These are phyloP conservation scores for Lepidium aucheri DNA, from an alignment of 345 rosid genomes.

Conservation along the genomic window DNA sequence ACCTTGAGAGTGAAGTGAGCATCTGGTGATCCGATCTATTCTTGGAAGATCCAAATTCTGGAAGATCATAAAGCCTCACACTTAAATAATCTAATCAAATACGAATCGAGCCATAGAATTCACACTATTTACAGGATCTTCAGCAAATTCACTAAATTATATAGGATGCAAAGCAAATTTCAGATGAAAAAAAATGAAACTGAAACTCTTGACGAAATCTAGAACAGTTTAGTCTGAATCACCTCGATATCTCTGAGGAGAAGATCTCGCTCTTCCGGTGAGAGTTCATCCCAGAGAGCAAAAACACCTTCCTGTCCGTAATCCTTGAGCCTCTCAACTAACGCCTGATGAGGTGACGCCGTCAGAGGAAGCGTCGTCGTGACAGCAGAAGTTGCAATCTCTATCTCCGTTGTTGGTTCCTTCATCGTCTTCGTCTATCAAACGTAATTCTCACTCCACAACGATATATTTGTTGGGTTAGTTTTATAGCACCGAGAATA, in stretches of 20 bases:
- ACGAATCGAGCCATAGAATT: not conserved
- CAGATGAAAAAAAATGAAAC: not conserved
- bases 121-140: not conserved
- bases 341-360: slow-evolving; percentile 57
- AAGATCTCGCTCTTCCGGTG: slow-evolving; percentile 57
- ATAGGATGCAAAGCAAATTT: not conserved
- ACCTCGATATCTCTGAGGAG: slow-evolving; percentile 87
- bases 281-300: slow-evolving; percentile 92
- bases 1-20: slow-evolving; percentile 92
- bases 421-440: slow-evolving; percentile 22
- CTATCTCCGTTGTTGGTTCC: slow-evolving; percentile 27
- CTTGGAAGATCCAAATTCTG: slow-evolving; percentile 92
- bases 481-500: slow-evolving; percentile 1
- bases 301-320: slow-evolving; percentile 90
- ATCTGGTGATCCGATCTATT: slow-evolving; percentile 89
- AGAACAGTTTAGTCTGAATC: not conserved
- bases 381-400: not conserved
- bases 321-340: slow-evolving; percentile 87
- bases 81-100: not conserved
- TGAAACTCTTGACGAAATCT: not conserved
- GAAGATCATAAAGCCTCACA: not conserved
- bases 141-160: not conserved
- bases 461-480: not conserved
- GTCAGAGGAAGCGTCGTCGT: not conserved
- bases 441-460: not conserved